Base-by-base conservation (phyloP, 2,329 filamentous ascomycete genomes). In the Aspergillaceae sp. region DNA sequence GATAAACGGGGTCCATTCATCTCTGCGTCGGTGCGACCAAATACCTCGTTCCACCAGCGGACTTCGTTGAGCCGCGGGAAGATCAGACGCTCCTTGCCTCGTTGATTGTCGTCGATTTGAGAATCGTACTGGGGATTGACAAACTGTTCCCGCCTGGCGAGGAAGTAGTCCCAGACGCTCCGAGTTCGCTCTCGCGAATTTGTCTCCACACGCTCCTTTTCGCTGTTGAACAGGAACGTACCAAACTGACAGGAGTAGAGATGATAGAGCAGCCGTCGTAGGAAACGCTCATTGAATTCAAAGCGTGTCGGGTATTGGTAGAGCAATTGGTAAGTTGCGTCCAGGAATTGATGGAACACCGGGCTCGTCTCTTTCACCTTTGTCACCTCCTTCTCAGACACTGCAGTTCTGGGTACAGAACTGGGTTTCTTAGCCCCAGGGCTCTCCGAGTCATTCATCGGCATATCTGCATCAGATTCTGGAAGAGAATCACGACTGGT, bases 331-430 rank as follows among this genome's bases (percentile, higher is more conserved):
- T 92, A 97, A 1, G 87, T 88, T 34, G 88, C 89, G 61, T 97
- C 92, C 7, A 98, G 78, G 67, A 97, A 98, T 62, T 98, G 92
- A 59, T 98, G 92, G 67, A 98, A 98, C 27, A 98, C 87, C 0
- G 92, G 92, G 49, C 89, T 94, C 32, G 94, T 86, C 71, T 97
- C 92, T 55, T 87, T 92, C n/a, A 83, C 82, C 45, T 68, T 68
- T 0, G 89, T 96, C 7, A 82, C 78, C 56, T 87, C 81, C 53
- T 79, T 78, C 47, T 83, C 77, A 38, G 75, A 71, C 30, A 61
- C 57, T 28, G 59, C 57, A 5, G 60, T 64, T 46, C 60, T 60
- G 10, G 62, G 64, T 50, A 47, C 53, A 40, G 52, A 61, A 35
- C 56, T 58, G 4, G 61, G 53, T 44, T 68, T 73, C 58, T 64